Evolutionary conservation across 495 filamentous ascomycete genomes (phyloP), one percentile per base, ranked within the genome.

Genomic region (Bacidia gigantensis): DNA sequence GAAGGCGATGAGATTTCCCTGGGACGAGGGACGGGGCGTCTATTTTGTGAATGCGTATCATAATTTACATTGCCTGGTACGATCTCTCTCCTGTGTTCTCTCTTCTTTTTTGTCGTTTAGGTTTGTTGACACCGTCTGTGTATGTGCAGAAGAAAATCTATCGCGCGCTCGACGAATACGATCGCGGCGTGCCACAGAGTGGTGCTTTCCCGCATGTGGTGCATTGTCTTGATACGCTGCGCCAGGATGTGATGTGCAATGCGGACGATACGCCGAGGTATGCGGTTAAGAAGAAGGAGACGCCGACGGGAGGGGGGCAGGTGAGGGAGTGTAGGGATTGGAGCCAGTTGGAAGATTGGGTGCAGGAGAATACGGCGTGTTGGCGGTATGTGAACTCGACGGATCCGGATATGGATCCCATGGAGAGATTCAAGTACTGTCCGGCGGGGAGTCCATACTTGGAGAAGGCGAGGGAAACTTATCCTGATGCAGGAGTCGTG

Each of bases 1-100:
- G 1, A 38, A 44, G 0, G 57, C 64, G 1, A 57, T 60, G 41
- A 40, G 38, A 9, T 70, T 65, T 39, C 66, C 66, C 3, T 70
- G 67, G 69, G 67, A 72, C 42, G 12, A 53, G 3, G 49, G 56
- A 23, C 62, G 64, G 25, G 50, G 60, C 18, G 52, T 71, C 10
- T 72, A 72, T 42, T 58, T 71, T 21, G 43, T 69, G 14, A 63
- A 69, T 25, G 69, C 57, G 0, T 65, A 61, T 39, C 68, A 71
- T 46, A 57, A 52, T 42, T 21, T 70, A 21, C 68, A 72, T 52
- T 71, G 68, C 51, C 49, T 68, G 32, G 32, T 39, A n/a, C 10
- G 32, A 10, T n/a, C 10, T 39, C 32, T 10, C 10, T n/a, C 10
- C 32, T 39, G 32, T n/a, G n/a, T 39, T 39, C n/a, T n/a, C n/a